A percentile compares a stretch with the other conserved stretches of the same genome.
Conservation (phyloP, 2,329 filamentous ascomycete species). For the Xylaria digitata region DNA sequence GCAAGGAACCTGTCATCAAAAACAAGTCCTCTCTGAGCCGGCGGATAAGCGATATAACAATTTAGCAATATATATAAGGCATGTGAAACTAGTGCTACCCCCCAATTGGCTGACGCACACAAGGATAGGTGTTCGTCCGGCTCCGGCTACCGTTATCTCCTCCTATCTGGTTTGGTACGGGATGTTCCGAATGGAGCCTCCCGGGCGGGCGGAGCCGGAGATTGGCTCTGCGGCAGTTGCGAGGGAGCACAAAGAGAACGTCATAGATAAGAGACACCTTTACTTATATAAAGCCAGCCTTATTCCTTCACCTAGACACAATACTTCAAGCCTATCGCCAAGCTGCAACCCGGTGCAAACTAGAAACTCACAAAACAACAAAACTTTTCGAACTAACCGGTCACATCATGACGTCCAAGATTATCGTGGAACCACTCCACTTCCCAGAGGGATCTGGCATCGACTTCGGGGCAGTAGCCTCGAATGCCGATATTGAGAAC, state of each 20-base stretch:
- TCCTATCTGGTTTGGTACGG: slow-evolving; percentile 14
- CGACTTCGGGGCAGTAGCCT: slow-evolving; percentile 71
- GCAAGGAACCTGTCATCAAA: too few species aligned
- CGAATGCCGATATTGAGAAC: slow-evolving; percentile 69
- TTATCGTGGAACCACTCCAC: slow-evolving; percentile 55
- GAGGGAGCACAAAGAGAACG: not conserved
- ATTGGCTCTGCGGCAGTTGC: not conserved
- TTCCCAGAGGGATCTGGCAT: slow-evolving; percentile 54
- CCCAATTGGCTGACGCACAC: too few species aligned
- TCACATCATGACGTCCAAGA: slow-evolving; percentile 36
- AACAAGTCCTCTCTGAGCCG: too few species aligned
- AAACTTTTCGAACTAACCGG: not conserved
- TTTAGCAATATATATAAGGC: too few species aligned
- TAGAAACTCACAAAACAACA: not conserved
- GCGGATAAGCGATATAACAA: too few species aligned
- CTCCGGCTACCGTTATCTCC: slow-evolving; percentile 17
- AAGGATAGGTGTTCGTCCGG: slow-evolving; percentile 20
- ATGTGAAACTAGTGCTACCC: too few species aligned
- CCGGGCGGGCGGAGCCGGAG: slow-evolving; percentile 28
- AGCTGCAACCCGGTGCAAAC: not conserved
- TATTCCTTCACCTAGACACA: too few species aligned
- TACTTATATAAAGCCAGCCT: slow-evolving; percentile 8
- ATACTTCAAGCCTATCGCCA: not conserved
- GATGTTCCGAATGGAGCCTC: slow-evolving; percentile 15
- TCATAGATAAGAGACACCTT: slow-evolving; percentile 27